Conservation (phyloP, 257 asterid species). For the Vinca minor region DNA sequence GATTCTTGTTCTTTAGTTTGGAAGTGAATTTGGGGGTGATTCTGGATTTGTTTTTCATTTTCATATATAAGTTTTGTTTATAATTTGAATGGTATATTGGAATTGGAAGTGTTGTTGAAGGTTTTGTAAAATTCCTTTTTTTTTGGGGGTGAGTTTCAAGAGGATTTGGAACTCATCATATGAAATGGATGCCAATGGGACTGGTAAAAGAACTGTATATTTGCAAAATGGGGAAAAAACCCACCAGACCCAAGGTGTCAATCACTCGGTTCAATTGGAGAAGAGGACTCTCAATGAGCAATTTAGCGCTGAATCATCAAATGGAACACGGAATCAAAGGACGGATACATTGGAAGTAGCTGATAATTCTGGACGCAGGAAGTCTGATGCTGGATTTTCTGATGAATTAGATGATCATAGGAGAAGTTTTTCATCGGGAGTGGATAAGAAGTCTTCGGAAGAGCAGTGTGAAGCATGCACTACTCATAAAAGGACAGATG, state of each 20-base stretch:
- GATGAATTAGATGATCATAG: conserved; percentile 22
- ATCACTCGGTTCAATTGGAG: conserved; percentile 4
- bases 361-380: too few species aligned
- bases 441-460: conserved; percentile 22
- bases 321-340: conserved; percentile 15
- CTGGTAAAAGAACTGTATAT: conserved; percentile 18
- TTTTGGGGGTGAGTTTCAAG: too few species aligned
- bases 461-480: conserved; percentile 40
- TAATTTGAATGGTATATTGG: background rate
- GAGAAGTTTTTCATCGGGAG: conserved; percentile 17
- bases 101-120: too few species aligned
- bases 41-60: conserved; percentile 12
- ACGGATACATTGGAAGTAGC: conserved; percentile 14
- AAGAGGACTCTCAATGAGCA: conserved; percentile 3
- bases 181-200: conserved; percentile 46
- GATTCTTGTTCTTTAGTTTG: background rate
- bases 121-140: too few species aligned
- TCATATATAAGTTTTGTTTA: too few species aligned
- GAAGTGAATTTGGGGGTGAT: conserved; percentile 11
- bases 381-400: too few species aligned
- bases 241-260: conserved; percentile 17
- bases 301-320: conserved; percentile 10
- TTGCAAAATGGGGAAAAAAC: conserved; percentile 26
- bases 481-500: conserved; percentile 31
- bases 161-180: too few species aligned